Evolutionary conservation across 176 grass and related monocot genomes (phyloP).

Genomic region (Dactylis glomerata): DNA sequence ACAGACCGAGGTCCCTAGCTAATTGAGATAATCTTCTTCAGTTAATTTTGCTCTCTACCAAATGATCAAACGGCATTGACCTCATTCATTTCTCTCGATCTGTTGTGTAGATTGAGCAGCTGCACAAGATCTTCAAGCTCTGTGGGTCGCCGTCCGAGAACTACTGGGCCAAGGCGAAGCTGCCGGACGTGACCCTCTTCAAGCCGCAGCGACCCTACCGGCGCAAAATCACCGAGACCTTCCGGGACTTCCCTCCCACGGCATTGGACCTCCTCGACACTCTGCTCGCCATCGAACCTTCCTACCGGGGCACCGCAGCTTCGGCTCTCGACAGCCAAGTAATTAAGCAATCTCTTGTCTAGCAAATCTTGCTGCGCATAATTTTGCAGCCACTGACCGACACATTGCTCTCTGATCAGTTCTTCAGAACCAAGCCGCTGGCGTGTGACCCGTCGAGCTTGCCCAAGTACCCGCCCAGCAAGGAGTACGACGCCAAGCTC

Average conservation of each 20-base stretch:
- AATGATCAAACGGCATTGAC: not conserved
- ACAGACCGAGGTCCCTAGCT: slow-evolving; percentile 59
- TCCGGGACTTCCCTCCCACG: slow-evolving; percentile 59
- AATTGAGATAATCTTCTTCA: not conserved
- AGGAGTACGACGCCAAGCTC: slow-evolving; percentile 75
- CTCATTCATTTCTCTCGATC: not conserved
- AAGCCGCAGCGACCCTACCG: slow-evolving; percentile 68
- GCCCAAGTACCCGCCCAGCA: slow-evolving; percentile 70
- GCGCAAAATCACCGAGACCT: slow-evolving; percentile 56
- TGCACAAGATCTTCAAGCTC: slow-evolving; percentile 93
- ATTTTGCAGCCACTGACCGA: not conserved
- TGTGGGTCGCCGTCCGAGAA: slow-evolving; percentile 79
- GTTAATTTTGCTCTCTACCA: not conserved
- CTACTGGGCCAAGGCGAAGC: slow-evolving; percentile 65
- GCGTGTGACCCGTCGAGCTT: slow-evolving; percentile 63
- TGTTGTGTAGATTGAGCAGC: slow-evolving; percentile 58
- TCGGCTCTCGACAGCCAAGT: slow-evolving; percentile 54
- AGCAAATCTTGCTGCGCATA: not conserved
- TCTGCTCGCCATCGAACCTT: slow-evolving; percentile 72
- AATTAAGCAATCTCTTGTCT: not conserved
- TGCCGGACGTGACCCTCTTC: slow-evolving; percentile 70
- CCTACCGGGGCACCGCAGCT: slow-evolving; percentile 38
- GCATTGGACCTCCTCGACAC: slow-evolving; percentile 51
- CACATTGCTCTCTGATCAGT: slow-evolving; percentile 28
- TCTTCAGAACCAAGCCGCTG: slow-evolving; percentile 58